Evolutionary conservation across 345 rosid genomes (phyloP).

Genomic region (Eucalyptus cloeziana): DNA sequence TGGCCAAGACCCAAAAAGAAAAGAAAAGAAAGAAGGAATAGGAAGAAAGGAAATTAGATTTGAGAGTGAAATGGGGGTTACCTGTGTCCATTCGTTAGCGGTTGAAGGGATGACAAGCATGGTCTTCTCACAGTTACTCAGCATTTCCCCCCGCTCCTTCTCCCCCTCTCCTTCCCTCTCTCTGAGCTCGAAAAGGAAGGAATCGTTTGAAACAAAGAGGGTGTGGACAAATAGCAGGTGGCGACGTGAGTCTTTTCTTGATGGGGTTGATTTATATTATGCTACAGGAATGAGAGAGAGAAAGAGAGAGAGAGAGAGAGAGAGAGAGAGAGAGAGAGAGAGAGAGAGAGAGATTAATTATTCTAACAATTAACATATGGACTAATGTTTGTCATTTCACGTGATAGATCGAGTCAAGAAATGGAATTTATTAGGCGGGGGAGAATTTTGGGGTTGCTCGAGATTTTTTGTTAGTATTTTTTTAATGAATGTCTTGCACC

Average conservation of each 20-base stretch:
- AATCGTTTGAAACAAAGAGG: constrained; percentile 53
- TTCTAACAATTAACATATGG: not conserved
- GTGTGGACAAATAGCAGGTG: constrained; percentile 66
- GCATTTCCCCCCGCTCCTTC: constrained; percentile 25
- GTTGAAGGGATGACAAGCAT: constrained; percentile 49
- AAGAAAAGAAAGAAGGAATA: not conserved
- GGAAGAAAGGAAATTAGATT: not conserved
- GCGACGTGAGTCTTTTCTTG: constrained; percentile 34
- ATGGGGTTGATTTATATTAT: constrained; percentile 6
- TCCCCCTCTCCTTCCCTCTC: not conserved
- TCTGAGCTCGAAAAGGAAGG: not conserved
- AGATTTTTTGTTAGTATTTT: not conserved
- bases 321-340: not conserved
- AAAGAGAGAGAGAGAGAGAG: not conserved
- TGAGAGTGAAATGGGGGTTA: constrained; percentile 11
- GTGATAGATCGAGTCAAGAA: constrained; percentile 16
- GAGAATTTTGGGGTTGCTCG: not conserved
- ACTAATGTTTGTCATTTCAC: constrained; percentile 13
- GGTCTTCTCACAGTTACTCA: constrained; percentile 39
- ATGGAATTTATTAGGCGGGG: not conserved
- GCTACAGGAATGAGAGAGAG: not conserved
- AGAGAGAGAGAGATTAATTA: not conserved
- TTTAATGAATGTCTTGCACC: not conserved
- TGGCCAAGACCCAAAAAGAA: not conserved
- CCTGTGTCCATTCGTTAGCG: constrained; percentile 58